Conservation (phyloP, 2,329 filamentous ascomycete genomes). For the Fusarium solani-melongenae region DNA sequence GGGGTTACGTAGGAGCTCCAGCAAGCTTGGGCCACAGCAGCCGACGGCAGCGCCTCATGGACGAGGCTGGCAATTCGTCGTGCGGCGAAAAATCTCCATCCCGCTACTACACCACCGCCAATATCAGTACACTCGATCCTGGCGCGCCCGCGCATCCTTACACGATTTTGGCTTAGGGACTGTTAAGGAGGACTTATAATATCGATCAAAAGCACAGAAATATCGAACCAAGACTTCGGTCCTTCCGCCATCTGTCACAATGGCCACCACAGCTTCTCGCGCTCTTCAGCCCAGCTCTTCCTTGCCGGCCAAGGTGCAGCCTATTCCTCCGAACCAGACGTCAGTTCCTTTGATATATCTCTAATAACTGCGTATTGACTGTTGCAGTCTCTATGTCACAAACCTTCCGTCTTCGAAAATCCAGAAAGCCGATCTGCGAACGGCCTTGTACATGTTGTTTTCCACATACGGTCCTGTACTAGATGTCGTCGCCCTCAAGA, state of each 20-base stretch:
- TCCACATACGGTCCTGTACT: slow-evolving; percentile 93
- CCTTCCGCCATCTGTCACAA: slow-evolving; percentile 31
- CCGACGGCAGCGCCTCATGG: slow-evolving; percentile 3
- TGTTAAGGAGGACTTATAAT: not conserved
- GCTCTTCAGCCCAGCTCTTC: slow-evolving; percentile 55
- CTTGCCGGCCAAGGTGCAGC: slow-evolving; percentile 62
- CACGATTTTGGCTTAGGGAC: slow-evolving; percentile 4
- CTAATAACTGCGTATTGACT: slow-evolving; percentile 5
- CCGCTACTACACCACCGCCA: slow-evolving; percentile 31
- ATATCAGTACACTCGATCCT: slow-evolving; percentile 15
- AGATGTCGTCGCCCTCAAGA: slow-evolving; percentile 91
- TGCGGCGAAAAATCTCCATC: slow-evolving; percentile 45
- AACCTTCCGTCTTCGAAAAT: slow-evolving; percentile 90
- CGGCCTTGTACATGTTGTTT: slow-evolving; percentile 91
- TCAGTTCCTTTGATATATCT: slow-evolving; percentile 55
- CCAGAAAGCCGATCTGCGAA: slow-evolving; percentile 86
- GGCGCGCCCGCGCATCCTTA: slow-evolving; percentile 16
- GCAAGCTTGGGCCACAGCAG: slow-evolving; percentile 43
- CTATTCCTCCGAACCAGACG: slow-evolving; percentile 79
- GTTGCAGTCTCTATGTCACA: slow-evolving; percentile 82
- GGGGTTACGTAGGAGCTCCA: slow-evolving; percentile 43
- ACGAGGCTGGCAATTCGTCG: slow-evolving; percentile 37
- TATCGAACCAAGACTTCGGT: not conserved
- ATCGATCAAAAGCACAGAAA: not conserved
- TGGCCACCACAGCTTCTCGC: slow-evolving; percentile 54